Evolutionary conservation across 176 grass and related monocot species (phyloP).

Genomic region (Musa schizocarpa): DNA sequence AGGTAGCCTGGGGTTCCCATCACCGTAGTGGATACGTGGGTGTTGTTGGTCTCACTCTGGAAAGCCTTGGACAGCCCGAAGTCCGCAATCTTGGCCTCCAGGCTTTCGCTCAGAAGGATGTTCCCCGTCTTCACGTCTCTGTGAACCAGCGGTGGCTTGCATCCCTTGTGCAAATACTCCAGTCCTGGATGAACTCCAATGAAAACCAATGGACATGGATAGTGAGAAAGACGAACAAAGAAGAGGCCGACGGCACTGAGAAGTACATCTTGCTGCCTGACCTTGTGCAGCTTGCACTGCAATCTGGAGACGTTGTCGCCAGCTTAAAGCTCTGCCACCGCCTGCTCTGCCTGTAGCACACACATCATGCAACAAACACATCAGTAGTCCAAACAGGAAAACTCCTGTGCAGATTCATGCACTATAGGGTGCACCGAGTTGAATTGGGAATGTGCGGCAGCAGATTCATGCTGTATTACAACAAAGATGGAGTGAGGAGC

Average conservation of each 20-base stretch:
- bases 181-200: not conserved
- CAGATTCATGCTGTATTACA: too few relatives aligned
- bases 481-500: too few relatives aligned
- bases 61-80: slow-evolving; percentile 24
- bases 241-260: not conserved
- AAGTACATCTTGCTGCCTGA: not conserved
- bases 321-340: not conserved
- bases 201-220: too few relatives aligned
- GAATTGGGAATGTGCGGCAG: too few relatives aligned
- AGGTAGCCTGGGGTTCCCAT: slow-evolving; percentile 11
- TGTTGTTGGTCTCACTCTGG: not conserved
- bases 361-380: not conserved
- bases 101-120: slow-evolving; percentile 9
- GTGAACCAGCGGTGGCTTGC: slow-evolving; percentile 12
- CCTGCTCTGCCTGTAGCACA: not conserved
- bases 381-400: not conserved
- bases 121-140: slow-evolving; percentile 22
- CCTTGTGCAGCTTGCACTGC: slow-evolving; percentile 22
- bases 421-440: not conserved
- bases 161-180: slow-evolving; percentile 15
- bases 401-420: not conserved
- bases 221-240: not conserved
- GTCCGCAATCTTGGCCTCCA: slow-evolving; percentile 22
- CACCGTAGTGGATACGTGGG: slow-evolving; percentile 6
- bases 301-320: slow-evolving; percentile 18